Percentiles rank a stretch among this genome's conserved stretches.
Conservation (phyloP, 768 basidiomycete genomes). For the Rhizopogon sp. region DNA sequence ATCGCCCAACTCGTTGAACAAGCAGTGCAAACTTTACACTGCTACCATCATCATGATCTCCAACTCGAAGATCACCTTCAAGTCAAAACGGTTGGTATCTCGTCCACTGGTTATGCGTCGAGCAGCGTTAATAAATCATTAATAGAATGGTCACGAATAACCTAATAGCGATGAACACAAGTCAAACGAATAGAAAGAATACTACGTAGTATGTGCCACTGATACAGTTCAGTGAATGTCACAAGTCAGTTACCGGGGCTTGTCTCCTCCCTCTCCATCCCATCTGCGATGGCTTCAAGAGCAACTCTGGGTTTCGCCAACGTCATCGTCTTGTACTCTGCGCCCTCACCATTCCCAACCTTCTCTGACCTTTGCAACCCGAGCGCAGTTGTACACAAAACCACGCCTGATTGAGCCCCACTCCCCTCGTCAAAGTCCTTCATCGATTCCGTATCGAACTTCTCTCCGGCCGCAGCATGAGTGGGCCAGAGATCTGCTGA, state of each 20-base stretch:
- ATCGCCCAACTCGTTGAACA: no score
- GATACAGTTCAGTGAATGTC: not conserved
- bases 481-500: constrained; percentile 52
- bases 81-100: no score
- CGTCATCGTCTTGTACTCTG: constrained; percentile 44
- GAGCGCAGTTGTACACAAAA: constrained; percentile 55
- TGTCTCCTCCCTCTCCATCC: constrained; percentile 21
- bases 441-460: constrained; percentile 39
- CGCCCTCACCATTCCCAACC: constrained; percentile 29
- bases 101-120: not conserved
- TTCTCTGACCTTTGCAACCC: constrained; percentile 41
- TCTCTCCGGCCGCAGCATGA: constrained; percentile 37
- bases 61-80: no score
- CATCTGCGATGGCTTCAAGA: constrained; percentile 30
- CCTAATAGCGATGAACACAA: not conserved
- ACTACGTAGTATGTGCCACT: not conserved
- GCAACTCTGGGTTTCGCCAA: constrained; percentile 55
- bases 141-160: not conserved
- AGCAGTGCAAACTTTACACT: no score
- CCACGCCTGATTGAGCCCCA: constrained; percentile 11
- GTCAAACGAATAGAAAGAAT: not conserved
- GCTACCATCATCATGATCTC: no score
- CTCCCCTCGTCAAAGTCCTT: constrained; percentile 34
- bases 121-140: not conserved
- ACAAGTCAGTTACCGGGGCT: not conserved